Conservation (phyloP, 2,329 filamentous ascomycete species). For the Trichoderma oligosporum region DNA sequence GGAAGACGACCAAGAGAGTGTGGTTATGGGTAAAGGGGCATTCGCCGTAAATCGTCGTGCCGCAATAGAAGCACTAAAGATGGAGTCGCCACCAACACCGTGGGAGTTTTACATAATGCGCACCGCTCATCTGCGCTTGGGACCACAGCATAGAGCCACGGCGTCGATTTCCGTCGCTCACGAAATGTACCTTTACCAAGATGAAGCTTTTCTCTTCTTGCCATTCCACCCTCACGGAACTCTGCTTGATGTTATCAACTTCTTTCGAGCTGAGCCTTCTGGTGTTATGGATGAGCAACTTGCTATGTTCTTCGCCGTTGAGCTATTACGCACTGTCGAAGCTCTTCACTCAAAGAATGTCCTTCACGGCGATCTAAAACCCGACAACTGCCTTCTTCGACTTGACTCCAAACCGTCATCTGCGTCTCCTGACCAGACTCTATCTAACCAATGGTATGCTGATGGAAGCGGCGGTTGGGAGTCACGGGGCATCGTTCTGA, state of each 20-base stretch:
- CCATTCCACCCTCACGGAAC: slow-evolving; percentile 88
- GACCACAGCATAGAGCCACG: slow-evolving; percentile 63
- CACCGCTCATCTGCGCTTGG: slow-evolving; percentile 71
- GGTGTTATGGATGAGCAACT: slow-evolving; percentile 84
- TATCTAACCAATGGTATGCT: slow-evolving; percentile 63
- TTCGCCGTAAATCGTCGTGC: slow-evolving; percentile 56
- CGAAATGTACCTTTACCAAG: slow-evolving; percentile 85
- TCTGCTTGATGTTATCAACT: slow-evolving; percentile 89
- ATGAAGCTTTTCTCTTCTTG: slow-evolving; percentile 86
- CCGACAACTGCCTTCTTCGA: slow-evolving; percentile 89
- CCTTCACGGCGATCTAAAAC: slow-evolving; percentile 90
- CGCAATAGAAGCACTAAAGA: slow-evolving; percentile 81
- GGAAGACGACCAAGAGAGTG: slow-evolving; percentile 44
- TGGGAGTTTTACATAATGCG: slow-evolving; percentile 99
- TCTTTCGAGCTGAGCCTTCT: slow-evolving; percentile 66
- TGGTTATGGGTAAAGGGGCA: slow-evolving; percentile 58
- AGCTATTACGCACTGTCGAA: slow-evolving; percentile 86
- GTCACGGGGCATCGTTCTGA: slow-evolving; percentile 75
- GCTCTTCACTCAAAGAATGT: slow-evolving; percentile 74
- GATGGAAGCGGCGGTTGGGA: slow-evolving; percentile 76
- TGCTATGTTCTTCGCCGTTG: slow-evolving; percentile 92
- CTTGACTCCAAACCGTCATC: slow-evolving; percentile 50
- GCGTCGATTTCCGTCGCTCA: slow-evolving; percentile 79
- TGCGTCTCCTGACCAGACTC: slow-evolving; percentile 35
- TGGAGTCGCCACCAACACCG: slow-evolving; percentile 80